A percentile compares a stretch with the other conserved stretches of the same genome.
phyloP scores from a whole-genome alignment of 2,329 filamentous ascomycete genomes.

The Pyricularia grisea region DNA sequence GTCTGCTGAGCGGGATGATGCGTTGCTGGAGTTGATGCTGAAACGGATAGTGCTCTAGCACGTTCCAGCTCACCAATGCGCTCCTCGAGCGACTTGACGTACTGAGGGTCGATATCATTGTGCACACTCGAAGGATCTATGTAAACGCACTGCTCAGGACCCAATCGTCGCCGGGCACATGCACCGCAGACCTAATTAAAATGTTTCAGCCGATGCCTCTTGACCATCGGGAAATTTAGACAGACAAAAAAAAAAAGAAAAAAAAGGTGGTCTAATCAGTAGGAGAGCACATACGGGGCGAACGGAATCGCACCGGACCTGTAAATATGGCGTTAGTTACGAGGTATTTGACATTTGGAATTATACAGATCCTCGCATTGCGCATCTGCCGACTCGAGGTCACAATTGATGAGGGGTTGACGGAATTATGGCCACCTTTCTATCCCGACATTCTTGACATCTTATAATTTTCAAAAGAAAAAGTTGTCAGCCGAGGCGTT shows the following conservation, averaged over 20 bases:
- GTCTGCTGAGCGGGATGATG: background rate
- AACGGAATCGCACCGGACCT: slow-evolving; percentile 4
- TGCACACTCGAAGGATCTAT: background rate
- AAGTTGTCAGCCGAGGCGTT: background rate
- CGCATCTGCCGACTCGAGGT: background rate
- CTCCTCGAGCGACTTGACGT: slow-evolving; percentile 6
- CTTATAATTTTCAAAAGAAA: background rate
- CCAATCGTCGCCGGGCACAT: slow-evolving; percentile 3
- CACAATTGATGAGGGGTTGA: background rate
- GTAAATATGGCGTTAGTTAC: background rate
- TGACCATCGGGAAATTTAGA: background rate
- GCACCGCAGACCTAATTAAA: slow-evolving; percentile 1
- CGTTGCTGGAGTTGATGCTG: background rate
- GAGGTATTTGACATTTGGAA: background rate
- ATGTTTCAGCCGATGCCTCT: background rate
- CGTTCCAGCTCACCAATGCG: slow-evolving; percentile 7
- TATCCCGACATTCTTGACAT: slow-evolving; percentile 5
- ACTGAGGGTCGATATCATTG: slow-evolving; percentile 2
- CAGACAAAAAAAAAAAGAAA: background rate
- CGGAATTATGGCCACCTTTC: background rate
- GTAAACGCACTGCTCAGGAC: slow-evolving; percentile 4
- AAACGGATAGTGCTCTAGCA: background rate
- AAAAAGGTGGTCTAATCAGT: background rate
- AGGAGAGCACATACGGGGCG: background rate
- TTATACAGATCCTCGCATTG: background rate